Percentiles rank a stretch among this genome's conserved stretches.
phyloP scores from a whole-genome alignment of 2,329 filamentous ascomycete species.

The Juglanconis oblonga region DNA sequence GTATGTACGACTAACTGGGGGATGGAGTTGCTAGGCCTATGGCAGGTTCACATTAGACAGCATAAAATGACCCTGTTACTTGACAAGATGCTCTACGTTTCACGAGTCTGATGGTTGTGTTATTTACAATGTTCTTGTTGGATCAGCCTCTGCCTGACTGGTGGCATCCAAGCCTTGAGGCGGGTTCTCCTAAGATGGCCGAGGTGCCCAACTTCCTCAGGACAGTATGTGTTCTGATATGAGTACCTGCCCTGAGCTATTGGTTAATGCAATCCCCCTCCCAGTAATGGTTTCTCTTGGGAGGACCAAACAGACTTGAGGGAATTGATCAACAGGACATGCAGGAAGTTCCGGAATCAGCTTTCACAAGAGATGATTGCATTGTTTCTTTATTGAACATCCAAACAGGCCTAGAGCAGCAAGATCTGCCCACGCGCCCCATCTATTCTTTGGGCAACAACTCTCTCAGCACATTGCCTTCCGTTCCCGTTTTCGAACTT shows the following conservation, averaged over 20 bases:
- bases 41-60: conserved; percentile 17
- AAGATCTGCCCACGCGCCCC: neutral
- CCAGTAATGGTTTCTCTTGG: neutral
- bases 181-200: no score
- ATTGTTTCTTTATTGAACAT: neutral
- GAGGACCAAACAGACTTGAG: neutral
- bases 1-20: conserved; percentile 23
- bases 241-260: no score
- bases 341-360: no score
- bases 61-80: conserved; percentile 8
- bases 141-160: no score
- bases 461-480: neutral
- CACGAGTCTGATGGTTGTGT: no score
- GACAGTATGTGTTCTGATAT: no score
- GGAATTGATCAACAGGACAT: no score
- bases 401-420: neutral
- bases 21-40: conserved; percentile 10
- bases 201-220: no score
- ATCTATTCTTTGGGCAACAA: neutral
- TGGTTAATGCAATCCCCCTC: no score
- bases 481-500: neutral
- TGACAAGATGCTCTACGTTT: neutral
- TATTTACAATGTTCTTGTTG: no score
- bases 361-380: neutral
- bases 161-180: no score